Evolutionary conservation across 2,329 filamentous ascomycete species (phyloP).

Genomic region (Aspergillus unguis): DNA sequence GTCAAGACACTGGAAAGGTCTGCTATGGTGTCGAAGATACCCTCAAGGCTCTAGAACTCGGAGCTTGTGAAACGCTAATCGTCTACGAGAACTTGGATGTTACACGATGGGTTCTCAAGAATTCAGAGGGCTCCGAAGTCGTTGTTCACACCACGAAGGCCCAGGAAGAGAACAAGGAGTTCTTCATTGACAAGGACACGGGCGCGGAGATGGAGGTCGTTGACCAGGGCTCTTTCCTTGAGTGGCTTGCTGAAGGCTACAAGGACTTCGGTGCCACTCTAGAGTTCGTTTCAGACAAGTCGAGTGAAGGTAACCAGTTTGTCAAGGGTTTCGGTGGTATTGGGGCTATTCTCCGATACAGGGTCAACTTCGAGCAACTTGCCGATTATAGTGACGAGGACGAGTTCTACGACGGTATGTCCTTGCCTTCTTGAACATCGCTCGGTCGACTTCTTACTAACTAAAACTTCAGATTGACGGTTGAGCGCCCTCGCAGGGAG

Average conservation of each 20-base stretch:
- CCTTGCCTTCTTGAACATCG: not conserved
- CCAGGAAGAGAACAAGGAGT: slow-evolving; percentile 73
- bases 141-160: slow-evolving; percentile 85
- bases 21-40: slow-evolving; percentile 99
- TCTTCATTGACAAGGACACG: slow-evolving; percentile 93
- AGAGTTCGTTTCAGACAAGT: slow-evolving; percentile 96
- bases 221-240: slow-evolving; percentile 87
- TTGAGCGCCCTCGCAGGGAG: slow-evolving; percentile 77
- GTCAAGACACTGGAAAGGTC: slow-evolving; percentile 91
- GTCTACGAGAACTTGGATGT: slow-evolving; percentile 97
- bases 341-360: slow-evolving; percentile 94
- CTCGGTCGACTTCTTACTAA: slow-evolving; percentile 6
- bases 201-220: slow-evolving; percentile 96
- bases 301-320: slow-evolving; percentile 98
- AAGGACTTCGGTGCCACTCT: slow-evolving; percentile 94
- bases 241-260: slow-evolving; percentile 98
- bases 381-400: slow-evolving; percentile 86
- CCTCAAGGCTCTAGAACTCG: slow-evolving; percentile 90
- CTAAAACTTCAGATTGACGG: slow-evolving; percentile 68
- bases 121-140: slow-evolving; percentile 66
- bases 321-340: slow-evolving; percentile 99
- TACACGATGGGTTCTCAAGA: slow-evolving; percentile 85
- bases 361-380: slow-evolving; percentile 99
- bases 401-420: slow-evolving; percentile 77
- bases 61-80: slow-evolving; percentile 90